phyloP scores from a whole-genome alignment of 73 alveolate species.

The Diophrys appendiculata region DNA sequence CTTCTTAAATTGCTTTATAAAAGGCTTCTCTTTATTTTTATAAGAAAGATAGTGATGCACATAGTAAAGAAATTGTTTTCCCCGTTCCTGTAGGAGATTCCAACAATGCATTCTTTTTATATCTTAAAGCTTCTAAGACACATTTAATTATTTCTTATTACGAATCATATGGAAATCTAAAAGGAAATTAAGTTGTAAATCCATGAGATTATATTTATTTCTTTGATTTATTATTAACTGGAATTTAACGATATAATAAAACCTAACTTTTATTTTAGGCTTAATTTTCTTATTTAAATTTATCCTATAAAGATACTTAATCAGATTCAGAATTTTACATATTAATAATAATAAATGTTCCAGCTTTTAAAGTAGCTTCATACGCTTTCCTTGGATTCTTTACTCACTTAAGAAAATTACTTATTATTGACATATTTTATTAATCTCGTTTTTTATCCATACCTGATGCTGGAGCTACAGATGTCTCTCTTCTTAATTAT shows the following conservation, averaged over 20 bases:
- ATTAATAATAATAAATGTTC: too few relatives aligned
- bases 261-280: too few relatives aligned
- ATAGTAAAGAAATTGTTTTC: slow-evolving; percentile 19
- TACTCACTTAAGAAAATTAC: too few relatives aligned
- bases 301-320: too few relatives aligned
- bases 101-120: slow-evolving; percentile 23
- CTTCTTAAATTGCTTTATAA: slow-evolving; percentile 26
- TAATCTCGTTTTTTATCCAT: too few relatives aligned
- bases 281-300: too few relatives aligned
- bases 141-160: background rate
- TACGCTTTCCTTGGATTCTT: too few relatives aligned
- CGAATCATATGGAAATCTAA: slow-evolving; percentile 6
- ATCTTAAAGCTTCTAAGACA: slow-evolving; percentile 1
- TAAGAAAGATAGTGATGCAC: slow-evolving; percentile 5
- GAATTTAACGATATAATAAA: background rate
- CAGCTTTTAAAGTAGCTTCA: too few relatives aligned
- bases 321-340: too few relatives aligned
- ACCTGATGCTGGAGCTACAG: too few relatives aligned
- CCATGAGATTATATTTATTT: background rate
- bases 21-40: slow-evolving; percentile 18
- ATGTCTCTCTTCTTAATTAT: too few relatives aligned
- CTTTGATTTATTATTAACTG: background rate
- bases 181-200: background rate
- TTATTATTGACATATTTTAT: too few relatives aligned
- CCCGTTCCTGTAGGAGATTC: slow-evolving; percentile 44